Evolutionary conservation across 345 rosid genomes (phyloP).

Genomic region (Physaria fendleri): DNA sequence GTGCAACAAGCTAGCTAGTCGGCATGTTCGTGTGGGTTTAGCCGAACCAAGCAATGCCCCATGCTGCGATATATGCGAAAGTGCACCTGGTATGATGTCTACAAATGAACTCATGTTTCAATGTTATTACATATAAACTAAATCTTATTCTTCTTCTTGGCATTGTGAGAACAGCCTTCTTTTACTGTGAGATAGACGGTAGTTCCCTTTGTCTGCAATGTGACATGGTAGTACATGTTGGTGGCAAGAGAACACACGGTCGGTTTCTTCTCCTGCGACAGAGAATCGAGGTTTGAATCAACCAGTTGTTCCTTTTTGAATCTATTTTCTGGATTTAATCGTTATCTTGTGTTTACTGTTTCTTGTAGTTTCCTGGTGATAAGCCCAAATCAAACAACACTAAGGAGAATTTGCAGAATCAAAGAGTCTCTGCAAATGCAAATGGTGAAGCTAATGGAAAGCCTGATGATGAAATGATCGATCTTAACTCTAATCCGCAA

Average conservation of each 20-base stretch:
- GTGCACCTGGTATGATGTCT: slow-evolving; percentile 58
- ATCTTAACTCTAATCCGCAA: slow-evolving; percentile 64
- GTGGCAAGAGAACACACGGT: slow-evolving; percentile 77
- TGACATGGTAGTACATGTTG: slow-evolving; percentile 85
- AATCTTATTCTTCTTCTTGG: slow-evolving; percentile 16
- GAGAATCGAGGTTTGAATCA: slow-evolving; percentile 67
- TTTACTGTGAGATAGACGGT: slow-evolving; percentile 84
- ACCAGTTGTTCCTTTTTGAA: neutral
- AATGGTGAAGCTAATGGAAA: slow-evolving; percentile 40
- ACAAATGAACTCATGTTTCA: neutral
- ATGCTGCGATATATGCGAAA: slow-evolving; percentile 79
- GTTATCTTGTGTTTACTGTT: neutral
- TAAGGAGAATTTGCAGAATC: slow-evolving; percentile 47
- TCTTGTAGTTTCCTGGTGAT: slow-evolving; percentile 72
- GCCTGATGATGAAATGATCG: slow-evolving; percentile 51
- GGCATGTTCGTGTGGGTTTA: slow-evolving; percentile 74
- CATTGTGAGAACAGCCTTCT: slow-evolving; percentile 48
- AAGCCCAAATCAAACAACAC: slow-evolving; percentile 42
- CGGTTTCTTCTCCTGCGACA: slow-evolving; percentile 72
- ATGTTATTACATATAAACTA: slow-evolving; percentile 1
- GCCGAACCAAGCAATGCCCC: slow-evolving; percentile 70
- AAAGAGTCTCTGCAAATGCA: slow-evolving; percentile 34
- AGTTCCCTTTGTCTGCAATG: slow-evolving; percentile 87
- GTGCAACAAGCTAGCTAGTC: slow-evolving; percentile 82
- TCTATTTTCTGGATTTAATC: neutral